Evolutionary conservation across 2,329 filamentous ascomycete species (phyloP), one percentile per base, ranked within the genome.

Genomic region (Cladosporium austrohemisphaericum): DNA sequence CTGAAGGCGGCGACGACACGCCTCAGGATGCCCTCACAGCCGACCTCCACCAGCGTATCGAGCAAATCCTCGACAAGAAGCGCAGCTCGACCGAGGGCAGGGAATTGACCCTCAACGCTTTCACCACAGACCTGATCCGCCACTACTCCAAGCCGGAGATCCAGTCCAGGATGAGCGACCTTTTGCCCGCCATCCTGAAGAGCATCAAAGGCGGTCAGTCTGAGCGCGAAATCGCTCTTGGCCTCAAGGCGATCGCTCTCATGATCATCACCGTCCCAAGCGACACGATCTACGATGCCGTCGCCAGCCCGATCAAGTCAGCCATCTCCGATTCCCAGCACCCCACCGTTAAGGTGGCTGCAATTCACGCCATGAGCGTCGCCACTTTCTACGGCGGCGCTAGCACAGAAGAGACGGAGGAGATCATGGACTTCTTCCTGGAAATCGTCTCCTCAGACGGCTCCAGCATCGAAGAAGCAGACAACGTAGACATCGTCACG

Each of bases 361-460:
- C 86, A 1, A 83, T 95, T n/a, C 81, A 86, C 60, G 79, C 85
- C 10, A 78, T 94, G 46, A 79, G 81, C 28, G 77, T 86, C n/a
- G 81, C 81, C 19, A 80, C 85, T 1, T 81, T 88, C 57, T 92
- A 88, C 58, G 86, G 85, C 13, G 88, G 88, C 2, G 86, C 85
- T 1, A 78, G 80, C 4, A 76, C 81, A 23, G 80, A 84, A 25
- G 84, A 83, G 16, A 61, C 83, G 0, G 73, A 85, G 32, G 84
- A 90, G 26, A 73, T 87, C 38, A 85, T 94, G 75, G 80, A 84
- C 2, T 88, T 85, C 55, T 71, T 92, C 22, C 70, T 92, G 9
- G 86, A 90, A 51, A 88, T 95, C 41, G 74, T 90, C 14, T 83
- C 88, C 52, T 88, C 84, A 6, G 89, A 95, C 57, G 90, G 90